Evolutionary conservation across 208 protist genomes (phyloP).

Genomic region (Crithidia mellificae): DNA sequence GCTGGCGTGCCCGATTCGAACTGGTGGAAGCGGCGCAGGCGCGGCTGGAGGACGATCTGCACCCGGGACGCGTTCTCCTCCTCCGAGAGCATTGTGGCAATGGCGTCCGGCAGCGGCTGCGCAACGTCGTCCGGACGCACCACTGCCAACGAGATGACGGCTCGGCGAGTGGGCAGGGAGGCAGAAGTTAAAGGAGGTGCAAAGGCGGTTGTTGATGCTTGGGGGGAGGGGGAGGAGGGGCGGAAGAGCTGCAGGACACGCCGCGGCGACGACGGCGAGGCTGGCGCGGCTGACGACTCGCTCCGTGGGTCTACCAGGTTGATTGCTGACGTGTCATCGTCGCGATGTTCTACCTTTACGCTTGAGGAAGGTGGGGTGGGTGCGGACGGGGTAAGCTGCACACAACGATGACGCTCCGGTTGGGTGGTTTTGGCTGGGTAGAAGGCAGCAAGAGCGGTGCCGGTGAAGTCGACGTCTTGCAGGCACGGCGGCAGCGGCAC

Average conservation of each 20-base stretch:
- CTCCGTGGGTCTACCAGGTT: too few relatives aligned
- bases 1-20: constrained; percentile 5
- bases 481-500: constrained; percentile 21
- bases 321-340: neutral
- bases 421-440: neutral
- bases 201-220: neutral
- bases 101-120: constrained; percentile 47
- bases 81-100: constrained; percentile 66
- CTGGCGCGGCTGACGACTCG: too few relatives aligned
- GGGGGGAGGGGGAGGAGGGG: neutral
- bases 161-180: neutral
- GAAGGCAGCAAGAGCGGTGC: constrained; percentile 17
- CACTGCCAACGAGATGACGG: constrained; percentile 54
- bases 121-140: constrained; percentile 29
- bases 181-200: neutral
- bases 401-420: too few relatives aligned
- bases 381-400: too few relatives aligned
- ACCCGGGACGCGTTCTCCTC: constrained; percentile 68
- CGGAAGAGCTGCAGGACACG: constrained; percentile 21
- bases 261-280: constrained; percentile 7
- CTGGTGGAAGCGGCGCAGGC: constrained; percentile 55
- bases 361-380: too few relatives aligned
- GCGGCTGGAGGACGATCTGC: constrained; percentile 83
- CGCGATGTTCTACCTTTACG: neutral
- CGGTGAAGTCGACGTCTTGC: constrained; percentile 6